Conservation (phyloP, 2,329 filamentous ascomycete species). For the Diatrype stigma region DNA sequence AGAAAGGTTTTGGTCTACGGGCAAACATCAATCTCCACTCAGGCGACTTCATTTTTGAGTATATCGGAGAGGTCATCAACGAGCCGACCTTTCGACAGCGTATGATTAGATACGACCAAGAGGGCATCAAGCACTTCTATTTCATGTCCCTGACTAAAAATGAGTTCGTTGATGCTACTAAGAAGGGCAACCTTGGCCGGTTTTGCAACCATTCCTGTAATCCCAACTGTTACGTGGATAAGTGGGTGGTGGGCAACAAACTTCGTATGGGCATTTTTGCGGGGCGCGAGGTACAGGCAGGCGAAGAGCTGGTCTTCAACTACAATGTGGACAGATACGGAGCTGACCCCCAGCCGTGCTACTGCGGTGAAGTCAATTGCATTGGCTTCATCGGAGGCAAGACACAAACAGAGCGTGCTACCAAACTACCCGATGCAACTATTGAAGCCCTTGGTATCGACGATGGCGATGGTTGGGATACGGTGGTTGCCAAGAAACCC, state of each 20-base stretch:
- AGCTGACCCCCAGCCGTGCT: constrained; percentile 93
- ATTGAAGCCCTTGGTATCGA: constrained; percentile 96
- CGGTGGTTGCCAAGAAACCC: constrained; percentile 80
- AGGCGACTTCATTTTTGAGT: constrained; percentile 95
- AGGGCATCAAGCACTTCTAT: constrained; percentile 99
- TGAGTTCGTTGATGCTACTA: constrained; percentile 96
- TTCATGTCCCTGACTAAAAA: constrained; percentile 98
- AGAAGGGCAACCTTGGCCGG: constrained; percentile 89
- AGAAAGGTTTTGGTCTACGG: constrained; percentile 92
- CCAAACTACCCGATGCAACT: constrained; percentile 81
- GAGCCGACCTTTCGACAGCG: constrained; percentile 84
- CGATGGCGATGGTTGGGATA: constrained; percentile 88
- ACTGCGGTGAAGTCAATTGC: constrained; percentile 92
- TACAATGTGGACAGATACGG: constrained; percentile 99
- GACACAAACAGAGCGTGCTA: constrained; percentile 93
- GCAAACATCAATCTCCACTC: constrained; percentile 71
- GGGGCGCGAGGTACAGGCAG: constrained; percentile 74
- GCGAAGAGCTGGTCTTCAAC: constrained; percentile 97
- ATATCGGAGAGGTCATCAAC: constrained; percentile 97
- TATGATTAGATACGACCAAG: constrained; percentile 89
- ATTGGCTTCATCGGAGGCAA: constrained; percentile 96
- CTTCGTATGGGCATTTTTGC: constrained; percentile 99
- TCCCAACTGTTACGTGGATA: constrained; percentile 98
- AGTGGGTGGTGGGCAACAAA: constrained; percentile 97
- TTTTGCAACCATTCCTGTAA: constrained; percentile 99